Evolutionary conservation across 352 stramenopile species (phyloP).

Genomic region (Globisporangium uncinulatum): DNA sequence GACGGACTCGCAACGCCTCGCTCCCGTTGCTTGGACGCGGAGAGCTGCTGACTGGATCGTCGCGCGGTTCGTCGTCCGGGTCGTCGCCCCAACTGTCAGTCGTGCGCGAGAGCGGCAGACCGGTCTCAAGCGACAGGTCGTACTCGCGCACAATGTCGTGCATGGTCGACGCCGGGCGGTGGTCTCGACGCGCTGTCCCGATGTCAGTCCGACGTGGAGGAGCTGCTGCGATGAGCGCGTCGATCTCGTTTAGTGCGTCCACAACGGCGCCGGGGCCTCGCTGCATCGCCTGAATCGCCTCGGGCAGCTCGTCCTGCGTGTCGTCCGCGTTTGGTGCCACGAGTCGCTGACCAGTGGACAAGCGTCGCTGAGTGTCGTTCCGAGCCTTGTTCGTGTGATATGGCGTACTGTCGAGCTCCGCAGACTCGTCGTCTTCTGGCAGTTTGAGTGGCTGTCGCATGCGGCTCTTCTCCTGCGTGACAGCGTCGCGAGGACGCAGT

Average conservation of each 20-base stretch:
- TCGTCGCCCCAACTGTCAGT: conserved; percentile 59
- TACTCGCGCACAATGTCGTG: conserved; percentile 42
- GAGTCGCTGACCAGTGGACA: conserved; percentile 6
- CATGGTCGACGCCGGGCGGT: conserved; percentile 5
- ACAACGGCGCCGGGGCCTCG: conserved; percentile 34
- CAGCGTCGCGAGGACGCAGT: too few species aligned
- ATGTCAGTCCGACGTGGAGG: conserved; percentile 13
- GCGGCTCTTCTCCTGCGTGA: not conserved
- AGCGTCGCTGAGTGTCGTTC: conserved; percentile 3
- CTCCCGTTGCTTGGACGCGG: not conserved
- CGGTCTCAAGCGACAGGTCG: conserved; percentile 41
- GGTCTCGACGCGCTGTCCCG: conserved; percentile 1
- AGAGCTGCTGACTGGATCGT: conserved; percentile 3
- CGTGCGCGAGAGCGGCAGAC: conserved; percentile 47
- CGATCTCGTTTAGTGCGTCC: conserved; percentile 41
- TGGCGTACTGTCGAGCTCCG: not conserved
- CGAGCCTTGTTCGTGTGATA: conserved; percentile 10
- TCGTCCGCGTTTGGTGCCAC: conserved; percentile 14
- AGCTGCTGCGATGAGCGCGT: conserved; percentile 38
- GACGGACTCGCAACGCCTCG: not conserved
- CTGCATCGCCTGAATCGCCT: conserved; percentile 31
- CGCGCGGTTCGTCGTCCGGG: conserved; percentile 8
- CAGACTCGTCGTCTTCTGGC: not conserved
- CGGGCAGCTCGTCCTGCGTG: conserved; percentile 17
- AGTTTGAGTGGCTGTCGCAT: not conserved